These are phyloP conservation scores for Annona squamosa DNA, from an alignment of 164 flowering plant species.

Conservation along the genomic window DNA sequence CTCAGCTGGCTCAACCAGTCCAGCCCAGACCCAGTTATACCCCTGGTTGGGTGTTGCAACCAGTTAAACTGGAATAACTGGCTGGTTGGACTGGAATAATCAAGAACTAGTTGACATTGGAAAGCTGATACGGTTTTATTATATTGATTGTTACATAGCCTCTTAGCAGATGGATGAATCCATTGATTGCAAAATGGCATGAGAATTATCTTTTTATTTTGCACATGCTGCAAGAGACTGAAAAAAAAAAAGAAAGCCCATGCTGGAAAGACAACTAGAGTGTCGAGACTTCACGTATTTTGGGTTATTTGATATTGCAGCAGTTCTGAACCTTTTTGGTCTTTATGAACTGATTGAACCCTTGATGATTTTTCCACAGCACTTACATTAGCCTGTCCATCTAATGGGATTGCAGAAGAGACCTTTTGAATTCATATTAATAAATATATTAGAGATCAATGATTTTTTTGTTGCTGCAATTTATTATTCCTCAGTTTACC, in stretches of 20 bases:
- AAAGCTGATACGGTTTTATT: too few species aligned
- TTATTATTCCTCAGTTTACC: background rate
- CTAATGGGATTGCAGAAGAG: background rate
- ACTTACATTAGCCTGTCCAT: background rate
- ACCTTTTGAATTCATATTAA: background rate
- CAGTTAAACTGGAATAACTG: too few species aligned
- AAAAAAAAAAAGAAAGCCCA: background rate
- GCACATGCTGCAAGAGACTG: background rate
- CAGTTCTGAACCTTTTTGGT: background rate
- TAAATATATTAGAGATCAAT: background rate
- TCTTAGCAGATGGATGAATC: background rate
- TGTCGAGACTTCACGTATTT: background rate
- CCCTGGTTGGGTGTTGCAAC: too few species aligned
- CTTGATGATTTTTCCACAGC: background rate
- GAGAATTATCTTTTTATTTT: background rate
- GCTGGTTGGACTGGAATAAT: too few species aligned
- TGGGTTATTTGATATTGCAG: background rate
- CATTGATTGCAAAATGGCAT: background rate
- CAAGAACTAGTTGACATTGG: too few species aligned
- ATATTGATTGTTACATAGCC: background rate
- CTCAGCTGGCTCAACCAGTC: too few species aligned
- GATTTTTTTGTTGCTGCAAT: background rate
- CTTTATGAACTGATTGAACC: background rate
- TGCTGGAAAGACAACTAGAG: background rate
- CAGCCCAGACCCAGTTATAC: too few species aligned